Conservation (phyloP, 2,329 filamentous ascomycete genomes). For the Penicillium sp. region DNA sequence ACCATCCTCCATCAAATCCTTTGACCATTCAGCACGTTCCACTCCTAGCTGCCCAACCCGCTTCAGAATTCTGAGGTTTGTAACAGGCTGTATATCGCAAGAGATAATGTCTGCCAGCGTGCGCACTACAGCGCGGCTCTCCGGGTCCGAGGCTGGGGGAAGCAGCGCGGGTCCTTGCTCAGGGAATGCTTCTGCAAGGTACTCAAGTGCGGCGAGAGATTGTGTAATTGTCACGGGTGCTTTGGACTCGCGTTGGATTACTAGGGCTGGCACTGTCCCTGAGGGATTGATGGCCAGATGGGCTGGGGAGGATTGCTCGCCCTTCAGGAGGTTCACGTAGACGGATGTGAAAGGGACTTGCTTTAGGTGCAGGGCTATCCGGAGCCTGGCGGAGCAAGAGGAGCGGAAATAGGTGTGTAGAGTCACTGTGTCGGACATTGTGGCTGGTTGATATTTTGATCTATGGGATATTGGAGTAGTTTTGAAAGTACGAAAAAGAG, state of each 20-base stretch:
- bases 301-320: conserved; percentile 48
- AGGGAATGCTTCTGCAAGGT: conserved; percentile 56
- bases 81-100: conserved; percentile 59
- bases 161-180: conserved; percentile 46
- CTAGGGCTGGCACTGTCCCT: conserved; percentile 54
- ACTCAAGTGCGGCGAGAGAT: conserved; percentile 61
- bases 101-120: conserved; percentile 55
- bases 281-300: conserved; percentile 55
- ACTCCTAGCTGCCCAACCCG: conserved; percentile 47
- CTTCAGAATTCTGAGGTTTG: conserved; percentile 55
- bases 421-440: conserved; percentile 26
- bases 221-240: conserved; percentile 49
- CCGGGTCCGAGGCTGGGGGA: conserved; percentile 46
- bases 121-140: conserved; percentile 51
- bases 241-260: conserved; percentile 32
- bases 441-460: background rate
- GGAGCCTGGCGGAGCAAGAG: conserved; percentile 60
- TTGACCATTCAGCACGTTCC: conserved; percentile 51
- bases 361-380: conserved; percentile 59
- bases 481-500: background rate
- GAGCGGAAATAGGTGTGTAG: conserved; percentile 63
- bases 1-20: conserved; percentile 51
- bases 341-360: conserved; percentile 48
- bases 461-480: background rate
- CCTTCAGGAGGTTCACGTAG: conserved; percentile 54